Percentiles rank a stretch among this genome's conserved stretches.
These are phyloP conservation scores for Verbascum thapsus DNA, from an alignment of 257 asterid species.

Conservation along the genomic window DNA sequence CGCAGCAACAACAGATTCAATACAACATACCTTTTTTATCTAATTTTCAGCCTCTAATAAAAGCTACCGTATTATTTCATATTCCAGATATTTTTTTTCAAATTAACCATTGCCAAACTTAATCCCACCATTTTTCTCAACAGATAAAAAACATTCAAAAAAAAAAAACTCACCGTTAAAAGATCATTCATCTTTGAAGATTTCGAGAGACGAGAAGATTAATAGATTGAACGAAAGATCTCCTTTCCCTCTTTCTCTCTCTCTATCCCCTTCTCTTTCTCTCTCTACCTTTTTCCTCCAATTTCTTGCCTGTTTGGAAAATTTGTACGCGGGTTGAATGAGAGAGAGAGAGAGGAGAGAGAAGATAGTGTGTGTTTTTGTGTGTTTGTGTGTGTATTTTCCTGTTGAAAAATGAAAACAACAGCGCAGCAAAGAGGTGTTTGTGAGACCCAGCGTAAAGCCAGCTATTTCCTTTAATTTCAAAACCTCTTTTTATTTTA, in stretches of 20 bases:
- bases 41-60: slow-evolving; percentile 17
- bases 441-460: no score
- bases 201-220: slow-evolving; percentile 37
- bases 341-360: slow-evolving; percentile 39
- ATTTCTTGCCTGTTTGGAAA: slow-evolving; percentile 21
- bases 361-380: no score
- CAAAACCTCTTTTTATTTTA: no score
- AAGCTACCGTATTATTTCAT: slow-evolving; percentile 35
- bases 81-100: slow-evolving; percentile 3
- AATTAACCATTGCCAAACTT: not conserved
- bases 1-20: slow-evolving; percentile 12
- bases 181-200: slow-evolving; percentile 78
- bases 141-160: slow-evolving; percentile 35
- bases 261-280: slow-evolving; percentile 31
- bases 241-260: slow-evolving; percentile 34
- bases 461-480: no score
- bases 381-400: no score
- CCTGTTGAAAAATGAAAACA: no score
- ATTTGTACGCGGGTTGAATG: slow-evolving; percentile 34
- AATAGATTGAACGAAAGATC: slow-evolving; percentile 33
- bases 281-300: not conserved
- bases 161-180: slow-evolving; percentile 54
- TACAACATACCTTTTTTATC: not conserved
- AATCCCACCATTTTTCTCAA: slow-evolving; percentile 22
- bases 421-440: no score